phyloP scores from a whole-genome alignment of 345 rosid species.

The Laguncularia racemosa region DNA sequence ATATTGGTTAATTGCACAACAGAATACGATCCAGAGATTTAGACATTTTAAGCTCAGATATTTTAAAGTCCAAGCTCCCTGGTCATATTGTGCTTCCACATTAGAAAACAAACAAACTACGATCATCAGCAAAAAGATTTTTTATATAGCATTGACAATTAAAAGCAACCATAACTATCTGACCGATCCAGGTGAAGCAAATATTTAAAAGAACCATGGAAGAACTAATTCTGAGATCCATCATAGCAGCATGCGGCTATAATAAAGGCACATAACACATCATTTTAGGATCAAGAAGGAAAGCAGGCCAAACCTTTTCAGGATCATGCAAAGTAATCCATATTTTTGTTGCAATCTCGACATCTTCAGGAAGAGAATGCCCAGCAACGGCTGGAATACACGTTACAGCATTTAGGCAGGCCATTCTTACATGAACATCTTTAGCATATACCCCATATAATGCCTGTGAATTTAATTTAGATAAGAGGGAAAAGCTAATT shows the following conservation, averaged over 20 bases:
- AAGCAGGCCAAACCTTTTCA: conserved; percentile 57
- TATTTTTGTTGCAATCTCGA: conserved; percentile 75
- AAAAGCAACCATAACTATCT: no score
- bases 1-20: no score
- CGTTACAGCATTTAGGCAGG: conserved; percentile 92
- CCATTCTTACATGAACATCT: conserved; percentile 92
- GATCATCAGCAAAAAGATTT: no score
- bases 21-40: no score
- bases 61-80: no score
- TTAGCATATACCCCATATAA: conserved; percentile 87
- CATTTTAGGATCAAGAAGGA: conserved; percentile 5
- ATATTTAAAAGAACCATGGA: no score
- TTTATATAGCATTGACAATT: no score
- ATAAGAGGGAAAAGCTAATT: conserved; percentile 1
- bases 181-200: no score
- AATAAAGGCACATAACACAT: not conserved
- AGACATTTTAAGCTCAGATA: no score
- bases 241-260: not conserved
- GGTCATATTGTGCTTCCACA: no score
- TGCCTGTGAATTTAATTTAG: conserved; percentile 44
- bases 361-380: conserved; percentile 61
- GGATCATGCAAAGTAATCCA: conserved; percentile 98
- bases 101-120: no score
- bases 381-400: conserved; percentile 83
- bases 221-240: not conserved